Evolutionary conservation across 495 filamentous ascomycete species (phyloP).

Genomic region (Darksidea phi): DNA sequence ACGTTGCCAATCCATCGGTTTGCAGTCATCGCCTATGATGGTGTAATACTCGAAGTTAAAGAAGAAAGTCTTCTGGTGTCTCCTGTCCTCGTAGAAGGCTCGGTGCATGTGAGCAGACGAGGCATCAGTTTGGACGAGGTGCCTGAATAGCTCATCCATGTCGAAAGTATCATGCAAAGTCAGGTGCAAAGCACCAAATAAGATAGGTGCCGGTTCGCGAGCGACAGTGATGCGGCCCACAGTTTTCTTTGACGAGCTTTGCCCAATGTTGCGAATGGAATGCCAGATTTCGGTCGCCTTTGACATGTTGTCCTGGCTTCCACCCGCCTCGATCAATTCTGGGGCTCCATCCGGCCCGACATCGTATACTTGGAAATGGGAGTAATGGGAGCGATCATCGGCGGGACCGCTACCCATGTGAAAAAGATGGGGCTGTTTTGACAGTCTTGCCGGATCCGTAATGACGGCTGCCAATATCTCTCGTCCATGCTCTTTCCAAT

Average conservation of each 20-base stretch:
- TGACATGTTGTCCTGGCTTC: conserved; percentile 32
- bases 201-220: conserved; percentile 53
- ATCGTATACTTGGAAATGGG: conserved; percentile 54
- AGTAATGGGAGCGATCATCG: conserved; percentile 44
- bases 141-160: conserved; percentile 52
- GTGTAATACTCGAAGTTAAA: conserved; percentile 60
- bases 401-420: conserved; percentile 33
- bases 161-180: conserved; percentile 52
- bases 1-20: conserved; percentile 54
- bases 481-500: conserved; percentile 39
- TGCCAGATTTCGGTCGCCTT: conserved; percentile 47
- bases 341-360: conserved; percentile 47
- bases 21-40: conserved; percentile 47
- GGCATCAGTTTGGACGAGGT: conserved; percentile 44
- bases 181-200: conserved; percentile 52
- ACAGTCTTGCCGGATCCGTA: conserved; percentile 41
- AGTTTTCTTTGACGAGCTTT: conserved; percentile 36
- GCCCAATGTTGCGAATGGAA: conserved; percentile 41
- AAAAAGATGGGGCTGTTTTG: conserved; percentile 39
- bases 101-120: conserved; percentile 45
- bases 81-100: conserved; percentile 42
- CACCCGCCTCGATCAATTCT: conserved; percentile 33
- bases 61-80: conserved; percentile 50
- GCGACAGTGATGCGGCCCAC: conserved; percentile 56
- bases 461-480: conserved; percentile 44